Evolutionary conservation across 2,329 filamentous ascomycete species (phyloP).

Genomic region (Colletotrichum sp.): DNA sequence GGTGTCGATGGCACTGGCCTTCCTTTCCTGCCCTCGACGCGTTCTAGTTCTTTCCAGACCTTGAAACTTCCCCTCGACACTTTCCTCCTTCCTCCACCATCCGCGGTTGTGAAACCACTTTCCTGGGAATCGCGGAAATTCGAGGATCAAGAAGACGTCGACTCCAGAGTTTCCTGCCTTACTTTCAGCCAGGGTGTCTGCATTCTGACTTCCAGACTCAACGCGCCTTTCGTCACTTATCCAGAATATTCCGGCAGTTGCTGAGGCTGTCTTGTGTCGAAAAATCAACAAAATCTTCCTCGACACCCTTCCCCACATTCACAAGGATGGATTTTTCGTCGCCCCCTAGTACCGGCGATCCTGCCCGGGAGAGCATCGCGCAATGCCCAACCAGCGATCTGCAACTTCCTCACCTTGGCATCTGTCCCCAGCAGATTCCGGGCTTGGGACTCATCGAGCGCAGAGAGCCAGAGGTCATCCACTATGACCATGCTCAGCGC

Average conservation of each 20-base stretch:
- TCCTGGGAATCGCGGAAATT: background rate
- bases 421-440: background rate
- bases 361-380: background rate
- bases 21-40: background rate
- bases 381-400: background rate
- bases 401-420: background rate
- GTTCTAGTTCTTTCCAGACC: background rate
- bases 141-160: background rate
- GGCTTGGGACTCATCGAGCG: background rate
- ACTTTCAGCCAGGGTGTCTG: background rate
- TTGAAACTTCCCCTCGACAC: background rate
- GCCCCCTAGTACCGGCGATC: background rate
- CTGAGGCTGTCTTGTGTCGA: background rate
- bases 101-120: background rate
- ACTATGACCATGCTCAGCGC: background rate
- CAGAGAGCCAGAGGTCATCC: background rate
- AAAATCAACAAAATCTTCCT: background rate
- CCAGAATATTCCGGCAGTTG: background rate
- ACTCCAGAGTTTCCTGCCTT: background rate
- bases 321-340: background rate
- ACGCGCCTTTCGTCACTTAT: accelerated
- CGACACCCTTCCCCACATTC: background rate
- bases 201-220: background rate
- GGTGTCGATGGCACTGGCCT: background rate
- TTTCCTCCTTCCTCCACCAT: background rate